Conservation (phyloP, 352 stramenopile species). For the Albugo candida region DNA sequence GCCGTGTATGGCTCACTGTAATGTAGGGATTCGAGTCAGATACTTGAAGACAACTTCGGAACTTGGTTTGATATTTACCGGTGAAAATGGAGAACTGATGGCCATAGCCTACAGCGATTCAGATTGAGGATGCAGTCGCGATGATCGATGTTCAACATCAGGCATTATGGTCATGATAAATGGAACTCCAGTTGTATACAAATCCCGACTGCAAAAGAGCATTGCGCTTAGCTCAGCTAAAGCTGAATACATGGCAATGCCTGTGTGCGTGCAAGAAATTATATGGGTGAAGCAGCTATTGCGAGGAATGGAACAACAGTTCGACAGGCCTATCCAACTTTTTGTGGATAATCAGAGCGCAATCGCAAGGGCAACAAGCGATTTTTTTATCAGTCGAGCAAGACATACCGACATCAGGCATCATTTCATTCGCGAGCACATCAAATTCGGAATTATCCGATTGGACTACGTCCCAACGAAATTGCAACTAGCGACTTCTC, state of each 20-base stretch:
- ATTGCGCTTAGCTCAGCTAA: constrained; percentile 11
- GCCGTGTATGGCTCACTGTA: too few relatives aligned
- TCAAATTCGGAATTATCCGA: too few relatives aligned
- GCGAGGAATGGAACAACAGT: constrained; percentile 2
- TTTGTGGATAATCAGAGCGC: constrained; percentile 4
- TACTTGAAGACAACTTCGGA: neutral
- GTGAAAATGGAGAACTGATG: neutral
- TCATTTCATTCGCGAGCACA: neutral
- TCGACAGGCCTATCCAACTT: constrained; percentile 7
- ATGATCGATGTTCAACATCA: constrained; percentile 8
- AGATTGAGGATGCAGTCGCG: constrained; percentile 7
- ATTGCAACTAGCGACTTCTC: too few relatives aligned
- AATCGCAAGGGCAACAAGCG: neutral
- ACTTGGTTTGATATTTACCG: neutral
- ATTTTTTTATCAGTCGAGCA: neutral
- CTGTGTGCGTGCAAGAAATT: constrained; percentile 7
- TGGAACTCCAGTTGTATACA: constrained; percentile 7
- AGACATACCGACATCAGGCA: neutral
- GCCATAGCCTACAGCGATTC: constrained; percentile 7
- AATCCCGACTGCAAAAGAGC: constrained; percentile 8
- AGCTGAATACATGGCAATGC: constrained; percentile 13
- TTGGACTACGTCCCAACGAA: too few relatives aligned
- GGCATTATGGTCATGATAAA: constrained; percentile 9
- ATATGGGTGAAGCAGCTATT: constrained; percentile 10
- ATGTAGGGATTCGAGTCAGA: too few relatives aligned